Evolutionary conservation across 768 basidiomycete species (phyloP).

Genomic region (Naganishia antarctica): DNA sequence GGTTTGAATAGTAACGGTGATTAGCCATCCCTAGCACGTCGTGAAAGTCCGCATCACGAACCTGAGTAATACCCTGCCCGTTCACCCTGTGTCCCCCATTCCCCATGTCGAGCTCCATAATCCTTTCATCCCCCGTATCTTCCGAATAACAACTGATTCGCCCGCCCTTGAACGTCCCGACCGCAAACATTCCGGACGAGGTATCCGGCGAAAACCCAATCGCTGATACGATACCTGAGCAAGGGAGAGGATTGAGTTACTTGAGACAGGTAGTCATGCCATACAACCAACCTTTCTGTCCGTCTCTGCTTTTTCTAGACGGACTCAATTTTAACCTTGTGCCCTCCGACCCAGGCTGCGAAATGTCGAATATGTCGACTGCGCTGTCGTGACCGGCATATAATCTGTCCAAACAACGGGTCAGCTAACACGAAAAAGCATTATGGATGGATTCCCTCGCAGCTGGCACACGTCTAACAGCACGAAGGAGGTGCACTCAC

Average conservation of each 20-base stretch:
- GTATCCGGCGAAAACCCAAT: constrained; percentile 69
- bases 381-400: constrained; percentile 84
- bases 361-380: constrained; percentile 77
- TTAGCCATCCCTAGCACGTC: no score
- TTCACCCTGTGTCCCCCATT: constrained; percentile 30
- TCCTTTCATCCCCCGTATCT: constrained; percentile 55
- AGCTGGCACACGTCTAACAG: no score
- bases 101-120: constrained; percentile 60
- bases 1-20: no score
- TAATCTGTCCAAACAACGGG: no score
- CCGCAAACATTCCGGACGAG: constrained; percentile 63
- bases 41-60: constrained; percentile 29
- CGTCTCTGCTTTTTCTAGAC: constrained; percentile 72
- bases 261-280: background rate
- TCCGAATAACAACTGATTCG: constrained; percentile 54
- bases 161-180: constrained; percentile 61
- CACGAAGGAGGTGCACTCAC: no score
- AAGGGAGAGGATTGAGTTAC: background rate
- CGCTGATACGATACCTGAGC: constrained; percentile 79
- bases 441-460: no score
- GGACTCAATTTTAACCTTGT: constrained; percentile 65
- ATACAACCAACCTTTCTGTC: constrained; percentile 68
- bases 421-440: no score
- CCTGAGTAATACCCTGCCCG: constrained; percentile 48
- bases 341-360: constrained; percentile 64